Percentiles rank a stretch among this genome's conserved stretches.
phyloP scores from a whole-genome alignment of 305 asterid genomes.

The Coffea humblotiana region DNA sequence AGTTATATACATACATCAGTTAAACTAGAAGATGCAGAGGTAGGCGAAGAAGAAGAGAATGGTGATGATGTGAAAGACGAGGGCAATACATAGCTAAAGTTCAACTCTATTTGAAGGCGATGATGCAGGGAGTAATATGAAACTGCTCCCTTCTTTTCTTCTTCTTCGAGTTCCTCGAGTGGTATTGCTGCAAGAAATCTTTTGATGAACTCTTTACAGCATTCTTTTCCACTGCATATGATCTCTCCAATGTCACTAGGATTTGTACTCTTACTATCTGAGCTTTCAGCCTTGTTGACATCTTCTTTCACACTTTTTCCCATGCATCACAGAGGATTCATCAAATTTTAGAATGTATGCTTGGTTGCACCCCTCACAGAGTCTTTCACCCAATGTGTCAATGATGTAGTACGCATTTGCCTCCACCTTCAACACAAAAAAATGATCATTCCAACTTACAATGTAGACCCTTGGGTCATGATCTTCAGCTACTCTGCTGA shows the following conservation, averaged over 20 bases:
- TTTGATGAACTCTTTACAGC: conserved; percentile 63
- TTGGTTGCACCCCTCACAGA: conserved; percentile 60
- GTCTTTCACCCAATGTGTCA: conserved; percentile 72
- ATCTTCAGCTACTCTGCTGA: conserved; percentile 17
- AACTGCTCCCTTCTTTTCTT: conserved; percentile 51
- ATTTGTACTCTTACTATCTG: background rate
- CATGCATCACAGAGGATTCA: conserved; percentile 33
- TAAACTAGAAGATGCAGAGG: conserved; percentile 39
- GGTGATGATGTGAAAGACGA: conserved; percentile 55
- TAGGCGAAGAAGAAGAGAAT: conserved; percentile 46
- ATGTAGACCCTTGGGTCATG: conserved; percentile 46
- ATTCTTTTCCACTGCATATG: conserved; percentile 59
- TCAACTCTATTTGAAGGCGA: conserved; percentile 73
- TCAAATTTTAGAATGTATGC: conserved; percentile 63
- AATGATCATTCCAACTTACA: conserved; percentile 78
- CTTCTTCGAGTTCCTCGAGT: conserved; percentile 53
- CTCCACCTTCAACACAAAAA: conserved; percentile 66
- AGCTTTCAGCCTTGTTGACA: background rate
- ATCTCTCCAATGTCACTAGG: conserved; percentile 25
- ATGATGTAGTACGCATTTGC: conserved; percentile 50
- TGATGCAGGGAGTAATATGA: conserved; percentile 56
- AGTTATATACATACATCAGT: background rate
- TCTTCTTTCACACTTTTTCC: conserved; percentile 10
- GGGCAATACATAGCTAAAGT: conserved; percentile 36
- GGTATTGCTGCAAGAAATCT: conserved; percentile 71